Evolutionary conservation across 495 filamentous ascomycete genomes (phyloP), one percentile per base, ranked within the genome.

Genomic region (Pseudoneurospora amorphoporcata): DNA sequence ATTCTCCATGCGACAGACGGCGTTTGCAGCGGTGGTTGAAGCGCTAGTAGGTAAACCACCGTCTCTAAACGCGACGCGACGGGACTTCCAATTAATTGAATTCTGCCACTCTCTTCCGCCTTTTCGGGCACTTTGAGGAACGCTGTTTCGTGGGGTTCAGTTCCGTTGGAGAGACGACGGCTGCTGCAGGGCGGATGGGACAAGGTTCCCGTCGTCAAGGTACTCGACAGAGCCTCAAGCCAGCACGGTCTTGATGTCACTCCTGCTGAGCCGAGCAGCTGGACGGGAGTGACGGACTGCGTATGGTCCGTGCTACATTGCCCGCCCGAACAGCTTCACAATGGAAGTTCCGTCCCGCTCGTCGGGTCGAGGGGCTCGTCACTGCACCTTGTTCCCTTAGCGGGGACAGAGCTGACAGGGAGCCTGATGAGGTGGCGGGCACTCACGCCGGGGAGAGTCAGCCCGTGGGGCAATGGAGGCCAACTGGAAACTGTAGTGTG

Each of bases 21-120:
- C 53, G 53, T 65, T 65, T 65, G 53, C 53, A 65, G 39, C 10
- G 39, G 12, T 65, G 53, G 53, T 61, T 65, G 53, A 65, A 65
- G 53, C 53, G 53, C 53, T 65, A 65, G n/a, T n/a, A n/a, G n/a
- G n/a, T n/a, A n/a, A n/a, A 65, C 29, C 14, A 65, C 53, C n/a
- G n/a, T n/a, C 29, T 61, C 53, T 65, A 23, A 16, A 69, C 75
- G 76, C 73, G 76, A 75, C 76, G 76, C 75, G 75, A 75, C 76
- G 76, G 73, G 75, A 78, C 71, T 73, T 77, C 32, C 14, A 35
- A 65, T 65, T 76, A 73, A 78, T 76, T 75, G 71, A 75, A 45
- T 53, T 53, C 58, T 68, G 47, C 43, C 35, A 68, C 29, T 10
- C 14, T 65, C 7, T 65, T 37, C 53, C 53, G 53, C 53, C 53